Percentiles rank a stretch among this genome's conserved stretches.
phyloP scores from a whole-genome alignment of 345 rosid species.

The Physaria fendleri region DNA sequence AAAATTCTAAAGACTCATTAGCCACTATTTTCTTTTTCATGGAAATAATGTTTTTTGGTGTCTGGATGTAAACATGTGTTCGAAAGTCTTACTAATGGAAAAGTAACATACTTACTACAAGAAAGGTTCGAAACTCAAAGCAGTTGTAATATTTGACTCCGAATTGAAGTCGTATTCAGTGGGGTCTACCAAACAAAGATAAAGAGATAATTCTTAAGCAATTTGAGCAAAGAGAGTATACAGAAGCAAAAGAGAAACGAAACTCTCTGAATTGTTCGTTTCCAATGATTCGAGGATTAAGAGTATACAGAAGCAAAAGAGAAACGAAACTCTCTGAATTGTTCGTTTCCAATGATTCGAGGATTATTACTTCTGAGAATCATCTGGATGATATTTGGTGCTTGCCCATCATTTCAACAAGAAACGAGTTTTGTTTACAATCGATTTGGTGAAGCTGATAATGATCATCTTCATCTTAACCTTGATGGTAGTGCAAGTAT shows the following conservation, averaged over 20 bases:
- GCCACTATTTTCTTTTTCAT: no score
- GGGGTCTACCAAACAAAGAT: slow-evolving; percentile 11
- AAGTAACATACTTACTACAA: no score
- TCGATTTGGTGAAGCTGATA: slow-evolving; percentile 30
- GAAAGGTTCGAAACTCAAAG: background rate
- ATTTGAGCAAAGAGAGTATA: background rate
- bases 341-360: slow-evolving; percentile 24
- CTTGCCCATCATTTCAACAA: slow-evolving; percentile 19
- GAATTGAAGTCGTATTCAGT: background rate
- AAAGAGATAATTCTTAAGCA: background rate
- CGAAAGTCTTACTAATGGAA: no score
- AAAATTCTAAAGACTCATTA: no score
- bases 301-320: background rate
- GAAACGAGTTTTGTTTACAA: slow-evolving; percentile 34
- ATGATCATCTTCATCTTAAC: background rate
- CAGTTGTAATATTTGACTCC: background rate
- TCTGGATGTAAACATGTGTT: no score
- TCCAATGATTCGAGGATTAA: slow-evolving; percentile 26
- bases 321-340: background rate
- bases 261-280: background rate
- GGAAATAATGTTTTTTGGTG: no score
- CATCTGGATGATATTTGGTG: slow-evolving; percentile 5
- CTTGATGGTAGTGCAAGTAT: slow-evolving; percentile 36
- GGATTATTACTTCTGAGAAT: slow-evolving; percentile 4
- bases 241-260: background rate